phyloP scores from a whole-genome alignment of 352 stramenopile species.

The Halophytophthora polymorphica region DNA sequence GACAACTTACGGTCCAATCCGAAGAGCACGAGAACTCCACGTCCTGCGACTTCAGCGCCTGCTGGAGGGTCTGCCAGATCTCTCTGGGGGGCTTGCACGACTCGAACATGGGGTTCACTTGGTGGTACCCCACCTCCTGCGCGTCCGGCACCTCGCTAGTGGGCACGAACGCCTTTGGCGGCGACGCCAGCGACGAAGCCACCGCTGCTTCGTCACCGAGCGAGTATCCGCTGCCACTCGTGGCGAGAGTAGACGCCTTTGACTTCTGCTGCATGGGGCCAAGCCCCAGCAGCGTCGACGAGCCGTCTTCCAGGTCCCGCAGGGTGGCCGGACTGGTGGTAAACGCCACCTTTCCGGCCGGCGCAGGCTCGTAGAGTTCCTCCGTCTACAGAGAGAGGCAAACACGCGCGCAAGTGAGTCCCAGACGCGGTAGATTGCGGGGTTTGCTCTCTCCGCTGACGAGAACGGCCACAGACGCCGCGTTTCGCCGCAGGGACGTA shows the following conservation, averaged over 20 bases:
- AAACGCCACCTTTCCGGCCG: conserved; percentile 33
- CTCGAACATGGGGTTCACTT: conserved; percentile 78
- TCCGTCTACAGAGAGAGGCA: conserved; percentile 16
- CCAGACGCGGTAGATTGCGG: neutral
- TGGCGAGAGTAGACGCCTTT: conserved; percentile 24
- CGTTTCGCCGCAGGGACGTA: conserved; percentile 11
- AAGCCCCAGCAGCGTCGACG: conserved; percentile 13
- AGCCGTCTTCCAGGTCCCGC: conserved; percentile 33
- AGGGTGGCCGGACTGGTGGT: conserved; percentile 28
- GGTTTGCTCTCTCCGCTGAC: neutral
- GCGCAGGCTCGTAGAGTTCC: conserved; percentile 22
- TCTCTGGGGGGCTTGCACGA: conserved; percentile 40
- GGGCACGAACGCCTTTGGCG: conserved; percentile 24
- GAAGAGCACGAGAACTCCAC: conserved; percentile 44
- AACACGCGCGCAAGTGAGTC: conserved; percentile 7
- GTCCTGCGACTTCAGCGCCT: conserved; percentile 38
- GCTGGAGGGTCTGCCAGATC: conserved; percentile 53
- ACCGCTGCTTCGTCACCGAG: conserved; percentile 3
- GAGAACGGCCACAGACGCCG: neutral
- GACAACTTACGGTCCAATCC: conserved; percentile 60
- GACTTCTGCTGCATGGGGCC: conserved; percentile 14
- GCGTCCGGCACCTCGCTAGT: conserved; percentile 54
- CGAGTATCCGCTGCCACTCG: conserved; percentile 14
- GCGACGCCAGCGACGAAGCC: conserved; percentile 7
- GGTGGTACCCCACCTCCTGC: conserved; percentile 41